Evolutionary conservation across 345 rosid species (phyloP).

Genomic region (Salix udensis): DNA sequence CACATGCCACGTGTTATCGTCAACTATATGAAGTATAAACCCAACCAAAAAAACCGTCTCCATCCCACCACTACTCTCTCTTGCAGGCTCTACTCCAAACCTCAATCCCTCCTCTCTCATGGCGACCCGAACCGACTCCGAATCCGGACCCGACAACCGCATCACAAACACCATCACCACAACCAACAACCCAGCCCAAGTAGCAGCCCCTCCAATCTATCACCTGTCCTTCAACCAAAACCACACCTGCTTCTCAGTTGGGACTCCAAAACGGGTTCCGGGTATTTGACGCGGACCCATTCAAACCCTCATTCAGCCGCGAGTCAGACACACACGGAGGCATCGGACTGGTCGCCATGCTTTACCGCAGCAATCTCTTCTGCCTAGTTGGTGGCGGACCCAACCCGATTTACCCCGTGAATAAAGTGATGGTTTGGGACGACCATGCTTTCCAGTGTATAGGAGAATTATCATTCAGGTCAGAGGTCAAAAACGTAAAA

Average conservation of each 20-base stretch:
- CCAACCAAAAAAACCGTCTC: background rate
- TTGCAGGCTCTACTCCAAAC: background rate
- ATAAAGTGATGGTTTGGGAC: slow-evolving; percentile 46
- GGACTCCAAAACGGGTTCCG: slow-evolving; percentile 42
- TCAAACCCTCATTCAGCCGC: slow-evolving; percentile 32
- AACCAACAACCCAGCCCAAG: background rate
- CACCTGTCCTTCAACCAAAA: slow-evolving; percentile 53
- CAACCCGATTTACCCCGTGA: slow-evolving; percentile 23
- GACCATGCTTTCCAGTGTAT: slow-evolving; percentile 32
- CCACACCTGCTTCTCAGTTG: slow-evolving; percentile 38
- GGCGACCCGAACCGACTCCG: slow-evolving; percentile 1
- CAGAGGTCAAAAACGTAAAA: slow-evolving; percentile 40
- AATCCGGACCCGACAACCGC: background rate
- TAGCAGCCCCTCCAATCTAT: slow-evolving; percentile 17
- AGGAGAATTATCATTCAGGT: slow-evolving; percentile 43
- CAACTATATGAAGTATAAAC: background rate
- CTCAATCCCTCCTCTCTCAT: slow-evolving; percentile 4
- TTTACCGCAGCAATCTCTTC: slow-evolving; percentile 35
- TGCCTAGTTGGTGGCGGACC: slow-evolving; percentile 38
- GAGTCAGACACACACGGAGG: slow-evolving; percentile 22
- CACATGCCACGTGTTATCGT: background rate
- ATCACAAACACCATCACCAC: background rate
- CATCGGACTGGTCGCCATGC: slow-evolving; percentile 34
- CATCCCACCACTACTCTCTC: slow-evolving; percentile 1
- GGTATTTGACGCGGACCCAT: slow-evolving; percentile 43